A percentile compares a stretch with the other conserved stretches of the same genome.
These are phyloP conservation scores for Pseudognaphalium luteoalbum DNA, from an alignment of 129 eudicot species.

Conservation along the genomic window DNA sequence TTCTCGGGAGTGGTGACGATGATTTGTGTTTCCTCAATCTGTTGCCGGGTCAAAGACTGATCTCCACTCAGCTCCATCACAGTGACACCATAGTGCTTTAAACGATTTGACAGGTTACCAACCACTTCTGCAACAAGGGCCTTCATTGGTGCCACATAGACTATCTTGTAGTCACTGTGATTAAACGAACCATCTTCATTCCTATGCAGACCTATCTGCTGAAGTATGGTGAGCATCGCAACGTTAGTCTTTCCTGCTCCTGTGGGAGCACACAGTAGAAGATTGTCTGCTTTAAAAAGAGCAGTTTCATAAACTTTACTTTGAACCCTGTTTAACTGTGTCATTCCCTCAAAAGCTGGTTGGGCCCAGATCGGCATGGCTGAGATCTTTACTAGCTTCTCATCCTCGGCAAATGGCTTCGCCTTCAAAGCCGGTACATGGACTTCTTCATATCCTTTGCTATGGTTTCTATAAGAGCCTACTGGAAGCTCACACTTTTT, in stretches of 20 bases:
- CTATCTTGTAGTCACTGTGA: slow-evolving; percentile 81
- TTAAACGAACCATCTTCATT: slow-evolving; percentile 70
- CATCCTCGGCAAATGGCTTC: slow-evolving; percentile 59
- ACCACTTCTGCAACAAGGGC: slow-evolving; percentile 97
- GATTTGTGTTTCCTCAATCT: slow-evolving; percentile 90
- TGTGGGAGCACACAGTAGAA: slow-evolving; percentile 91
- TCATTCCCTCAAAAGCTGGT: slow-evolving; percentile 82
- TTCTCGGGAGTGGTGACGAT: slow-evolving; percentile 97
- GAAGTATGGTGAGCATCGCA: slow-evolving; percentile 94
- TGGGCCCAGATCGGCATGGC: slow-evolving; percentile 90
- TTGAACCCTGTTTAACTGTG: slow-evolving; percentile 82
- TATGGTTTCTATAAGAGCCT: slow-evolving; percentile 73
- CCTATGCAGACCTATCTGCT: slow-evolving; percentile 78
- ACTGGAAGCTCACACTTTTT: slow-evolving; percentile 81
- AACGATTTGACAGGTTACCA: slow-evolving; percentile 80
- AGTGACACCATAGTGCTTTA: slow-evolving; percentile 65
- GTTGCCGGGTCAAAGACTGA: slow-evolving; percentile 81
- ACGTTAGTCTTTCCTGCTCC: slow-evolving; percentile 99
- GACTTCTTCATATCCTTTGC: slow-evolving; percentile 91
- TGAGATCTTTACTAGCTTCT: slow-evolving; percentile 63
- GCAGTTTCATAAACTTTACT: slow-evolving; percentile 93
- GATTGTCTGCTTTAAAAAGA: slow-evolving; percentile 68
- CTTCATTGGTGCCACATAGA: slow-evolving; percentile 97
- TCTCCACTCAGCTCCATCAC: slow-evolving; percentile 98
- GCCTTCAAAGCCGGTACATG: slow-evolving; percentile 89